Base-by-base conservation (phyloP, 2,329 filamentous ascomycete species). In the Venturia carpophila region DNA sequence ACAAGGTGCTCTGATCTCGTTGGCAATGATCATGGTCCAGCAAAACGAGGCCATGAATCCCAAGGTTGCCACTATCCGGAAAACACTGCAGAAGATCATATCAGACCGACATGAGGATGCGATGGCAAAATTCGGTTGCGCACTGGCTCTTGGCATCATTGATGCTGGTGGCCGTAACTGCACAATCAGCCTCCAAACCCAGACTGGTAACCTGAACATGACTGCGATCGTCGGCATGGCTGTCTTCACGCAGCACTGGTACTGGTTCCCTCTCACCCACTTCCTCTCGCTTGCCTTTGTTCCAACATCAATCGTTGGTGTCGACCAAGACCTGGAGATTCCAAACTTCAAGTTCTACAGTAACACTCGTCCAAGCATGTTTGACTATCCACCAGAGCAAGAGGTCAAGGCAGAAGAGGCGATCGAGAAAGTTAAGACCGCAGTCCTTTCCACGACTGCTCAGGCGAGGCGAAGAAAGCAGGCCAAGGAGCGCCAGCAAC, bases 161-260 rank as follows among this genome's bases (percentile, higher is more conserved):
- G 94, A 99, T 77, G 94, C 94, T 67, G 94, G 95, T 74, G 94
- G 94, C 62, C 90, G 95, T 67, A 99, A 99, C 79, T 99, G 94
- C 82, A 97, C 94, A 21, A 97, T 99, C 70, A 93, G 93, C 39
- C 83, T 99, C 47, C 94, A 99, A 77, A 99, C 94, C 1, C 94
- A 96, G 78, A 97, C 93, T 0, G 95, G 95, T 69, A 99, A 97
- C 75, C 86, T 99, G 69, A 97, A 99, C 82, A 97, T 99, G 92
- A 87, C 92, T 21, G 95, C 91, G 67, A 96, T 99, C 69, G 92
- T 99, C 21, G 95, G 94, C 70, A 96, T 96, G 87, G 93, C 92
- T 37, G 90, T 99, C 64, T 99, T 99, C 79, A 96, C 92, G 10
- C 94, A 99, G 76, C 99, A 99, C 81, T 99, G 94, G 94, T 99